Evolutionary conservation across 2,329 filamentous ascomycete genomes (phyloP).

Genomic region (Fusarium protoensiforme): DNA sequence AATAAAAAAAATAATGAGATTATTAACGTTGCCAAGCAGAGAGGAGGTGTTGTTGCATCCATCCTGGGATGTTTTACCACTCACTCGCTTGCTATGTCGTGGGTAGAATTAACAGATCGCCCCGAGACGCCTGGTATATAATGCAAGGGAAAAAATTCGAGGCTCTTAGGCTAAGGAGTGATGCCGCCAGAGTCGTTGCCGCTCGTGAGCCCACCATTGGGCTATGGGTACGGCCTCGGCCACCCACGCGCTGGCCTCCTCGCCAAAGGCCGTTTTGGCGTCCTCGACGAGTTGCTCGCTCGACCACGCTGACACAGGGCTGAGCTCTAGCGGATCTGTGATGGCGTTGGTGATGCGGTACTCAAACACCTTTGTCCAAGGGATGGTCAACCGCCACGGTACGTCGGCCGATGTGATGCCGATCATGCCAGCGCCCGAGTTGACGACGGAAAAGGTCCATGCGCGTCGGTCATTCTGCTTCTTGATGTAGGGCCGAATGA

Average conservation of each 20-base stretch:
- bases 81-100: background rate
- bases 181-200: slow-evolving; percentile 40
- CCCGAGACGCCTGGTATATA: slow-evolving; percentile 25
- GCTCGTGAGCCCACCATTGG: slow-evolving; percentile 38
- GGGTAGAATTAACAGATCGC: slow-evolving; percentile 10
- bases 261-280: slow-evolving; percentile 30
- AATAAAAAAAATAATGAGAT: background rate
- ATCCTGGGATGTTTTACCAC: background rate
- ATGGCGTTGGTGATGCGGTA: slow-evolving; percentile 47
- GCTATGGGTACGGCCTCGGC: slow-evolving; percentile 37
- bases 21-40: background rate
- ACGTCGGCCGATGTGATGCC: slow-evolving; percentile 46
- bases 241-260: slow-evolving; percentile 46
- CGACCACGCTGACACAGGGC: slow-evolving; percentile 42
- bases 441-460: slow-evolving; percentile 51
- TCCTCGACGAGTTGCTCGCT: slow-evolving; percentile 33
- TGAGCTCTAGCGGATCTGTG: slow-evolving; percentile 44
- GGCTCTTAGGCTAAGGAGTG: slow-evolving; percentile 23
- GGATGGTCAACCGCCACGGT: slow-evolving; percentile 47
- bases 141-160: slow-evolving; percentile 16
- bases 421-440: slow-evolving; percentile 49
- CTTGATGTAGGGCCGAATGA: slow-evolving; percentile 45
- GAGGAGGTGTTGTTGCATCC: background rate
- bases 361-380: slow-evolving; percentile 45
- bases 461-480: slow-evolving; percentile 40